phyloP scores from a whole-genome alignment of 495 filamentous ascomycete species.

The Penicillium soppii region DNA sequence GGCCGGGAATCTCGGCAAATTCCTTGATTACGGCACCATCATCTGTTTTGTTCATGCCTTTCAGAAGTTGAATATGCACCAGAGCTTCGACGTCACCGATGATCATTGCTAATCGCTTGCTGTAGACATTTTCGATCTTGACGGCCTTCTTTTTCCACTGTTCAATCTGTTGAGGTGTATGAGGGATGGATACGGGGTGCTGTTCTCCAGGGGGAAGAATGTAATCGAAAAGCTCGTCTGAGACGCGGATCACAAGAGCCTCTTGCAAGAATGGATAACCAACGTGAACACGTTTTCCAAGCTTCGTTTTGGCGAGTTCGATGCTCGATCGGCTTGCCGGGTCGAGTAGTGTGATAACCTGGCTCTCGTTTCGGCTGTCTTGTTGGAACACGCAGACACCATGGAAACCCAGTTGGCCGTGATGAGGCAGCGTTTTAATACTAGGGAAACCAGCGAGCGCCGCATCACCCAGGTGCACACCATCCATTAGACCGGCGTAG shows the following conservation, averaged over 20 bases:
- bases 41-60: slow-evolving; percentile 86
- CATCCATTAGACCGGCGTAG: slow-evolving; percentile 81
- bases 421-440: slow-evolving; percentile 77
- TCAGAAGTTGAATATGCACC: slow-evolving; percentile 88
- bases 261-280: slow-evolving; percentile 97
- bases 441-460: slow-evolving; percentile 93
- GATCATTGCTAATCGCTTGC: slow-evolving; percentile 83
- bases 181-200: slow-evolving; percentile 63
- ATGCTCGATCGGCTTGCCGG: slow-evolving; percentile 67
- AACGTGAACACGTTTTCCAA: slow-evolving; percentile 84
- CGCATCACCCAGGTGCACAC: slow-evolving; percentile 73
- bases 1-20: slow-evolving; percentile 82
- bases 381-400: slow-evolving; percentile 96
- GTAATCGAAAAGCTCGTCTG: slow-evolving; percentile 94
- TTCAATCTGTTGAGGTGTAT: slow-evolving; percentile 74
- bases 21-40: slow-evolving; percentile 91
- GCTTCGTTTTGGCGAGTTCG: slow-evolving; percentile 69
- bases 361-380: slow-evolving; percentile 94
- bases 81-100: slow-evolving; percentile 86
- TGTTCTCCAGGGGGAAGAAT: slow-evolving; percentile 59
- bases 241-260: slow-evolving; percentile 82
- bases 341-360: slow-evolving; percentile 82
- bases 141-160: slow-evolving; percentile 81
- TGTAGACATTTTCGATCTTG: slow-evolving; percentile 81
- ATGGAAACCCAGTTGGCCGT: slow-evolving; percentile 79